These are phyloP conservation scores for Nitzschia putrida DNA, from an alignment of 108 stramenopile genomes.

Conservation along the genomic window DNA sequence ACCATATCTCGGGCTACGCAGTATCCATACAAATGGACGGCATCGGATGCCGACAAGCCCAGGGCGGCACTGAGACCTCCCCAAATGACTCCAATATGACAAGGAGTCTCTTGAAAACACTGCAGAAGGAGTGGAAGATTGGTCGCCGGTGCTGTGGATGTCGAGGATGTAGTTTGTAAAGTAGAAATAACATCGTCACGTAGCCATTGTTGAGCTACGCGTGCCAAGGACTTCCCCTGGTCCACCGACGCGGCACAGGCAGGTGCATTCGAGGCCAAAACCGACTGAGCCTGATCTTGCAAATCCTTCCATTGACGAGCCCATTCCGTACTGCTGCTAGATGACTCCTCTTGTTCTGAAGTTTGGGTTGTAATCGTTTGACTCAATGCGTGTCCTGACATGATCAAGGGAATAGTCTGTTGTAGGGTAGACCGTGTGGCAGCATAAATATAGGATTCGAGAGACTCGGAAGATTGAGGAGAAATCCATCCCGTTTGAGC, in stretches of 20 bases:
- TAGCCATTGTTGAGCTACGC: conserved; percentile 60
- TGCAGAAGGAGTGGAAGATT: conserved; percentile 1
- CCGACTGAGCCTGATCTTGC: conserved; percentile 50
- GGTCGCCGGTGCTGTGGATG: background rate
- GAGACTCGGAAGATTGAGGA: conserved; percentile 2
- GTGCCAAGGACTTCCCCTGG: conserved; percentile 74
- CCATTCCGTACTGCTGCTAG: background rate
- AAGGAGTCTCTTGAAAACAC: conserved; percentile 8
- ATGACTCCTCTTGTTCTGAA: background rate
- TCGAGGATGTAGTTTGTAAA: background rate
- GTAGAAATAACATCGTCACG: conserved; percentile 1
- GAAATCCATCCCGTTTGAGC: conserved; percentile 65
- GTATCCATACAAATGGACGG: conserved; percentile 64
- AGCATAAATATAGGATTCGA: conserved; percentile 53
- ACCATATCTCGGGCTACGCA: conserved; percentile 78
- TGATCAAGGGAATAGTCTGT: conserved; percentile 57
- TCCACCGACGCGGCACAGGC: conserved; percentile 75
- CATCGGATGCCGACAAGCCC: conserved; percentile 37
- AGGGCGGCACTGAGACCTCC: conserved; percentile 53
- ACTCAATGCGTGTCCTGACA: conserved; percentile 40
- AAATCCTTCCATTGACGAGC: conserved; percentile 38
- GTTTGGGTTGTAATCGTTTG: background rate
- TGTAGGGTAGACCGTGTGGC: conserved; percentile 65
- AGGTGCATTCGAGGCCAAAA: conserved; percentile 61
- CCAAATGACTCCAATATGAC: conserved; percentile 65